These are phyloP conservation scores for Leptomonas pyrrhocoris DNA, from an alignment of 208 protist species.

Conservation along the genomic window DNA sequence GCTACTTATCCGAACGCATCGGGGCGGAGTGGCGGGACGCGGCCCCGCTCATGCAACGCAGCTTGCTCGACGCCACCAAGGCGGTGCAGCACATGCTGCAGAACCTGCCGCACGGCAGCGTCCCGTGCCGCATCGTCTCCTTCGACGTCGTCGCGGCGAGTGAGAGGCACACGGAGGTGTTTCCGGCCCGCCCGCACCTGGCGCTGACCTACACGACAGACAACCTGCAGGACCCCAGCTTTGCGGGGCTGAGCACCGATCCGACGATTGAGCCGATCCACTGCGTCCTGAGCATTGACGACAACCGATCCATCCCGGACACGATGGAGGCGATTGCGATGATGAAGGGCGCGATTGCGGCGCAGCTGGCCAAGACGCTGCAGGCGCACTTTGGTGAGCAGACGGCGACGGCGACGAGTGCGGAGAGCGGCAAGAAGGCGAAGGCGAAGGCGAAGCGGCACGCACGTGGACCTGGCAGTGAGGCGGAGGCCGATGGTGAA, in stretches of 20 bases:
- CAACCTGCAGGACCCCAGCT: conserved; percentile 49
- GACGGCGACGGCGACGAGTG: neutral
- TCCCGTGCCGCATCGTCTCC: conserved; percentile 79
- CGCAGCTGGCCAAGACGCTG: conserved; percentile 80
- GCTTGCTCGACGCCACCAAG: conserved; percentile 61
- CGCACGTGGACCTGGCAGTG: conserved; percentile 3
- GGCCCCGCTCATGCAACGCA: conserved; percentile 56
- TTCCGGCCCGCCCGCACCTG: conserved; percentile 79
- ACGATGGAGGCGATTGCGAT: conserved; percentile 79
- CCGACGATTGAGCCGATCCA: conserved; percentile 78
- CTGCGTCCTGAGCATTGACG: conserved; percentile 83
- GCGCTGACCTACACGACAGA: conserved; percentile 75
- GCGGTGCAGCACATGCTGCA: conserved; percentile 68
- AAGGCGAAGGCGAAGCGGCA: conserved; percentile 4
- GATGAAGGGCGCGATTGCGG: conserved; percentile 88
- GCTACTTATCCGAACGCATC: conserved; percentile 64
- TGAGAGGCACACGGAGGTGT: conserved; percentile 75
- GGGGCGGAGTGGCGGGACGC: conserved; percentile 82
- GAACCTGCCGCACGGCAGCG: conserved; percentile 49
- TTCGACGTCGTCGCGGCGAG: conserved; percentile 78
- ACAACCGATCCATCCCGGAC: conserved; percentile 85
- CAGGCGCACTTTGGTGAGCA: conserved; percentile 44
- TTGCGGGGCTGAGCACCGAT: conserved; percentile 58
- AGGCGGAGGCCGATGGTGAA: neutral
- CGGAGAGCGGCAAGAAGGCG: conserved; percentile 20